phyloP scores from a whole-genome alignment of 352 stramenopile species.

The Pythium coloratum region DNA sequence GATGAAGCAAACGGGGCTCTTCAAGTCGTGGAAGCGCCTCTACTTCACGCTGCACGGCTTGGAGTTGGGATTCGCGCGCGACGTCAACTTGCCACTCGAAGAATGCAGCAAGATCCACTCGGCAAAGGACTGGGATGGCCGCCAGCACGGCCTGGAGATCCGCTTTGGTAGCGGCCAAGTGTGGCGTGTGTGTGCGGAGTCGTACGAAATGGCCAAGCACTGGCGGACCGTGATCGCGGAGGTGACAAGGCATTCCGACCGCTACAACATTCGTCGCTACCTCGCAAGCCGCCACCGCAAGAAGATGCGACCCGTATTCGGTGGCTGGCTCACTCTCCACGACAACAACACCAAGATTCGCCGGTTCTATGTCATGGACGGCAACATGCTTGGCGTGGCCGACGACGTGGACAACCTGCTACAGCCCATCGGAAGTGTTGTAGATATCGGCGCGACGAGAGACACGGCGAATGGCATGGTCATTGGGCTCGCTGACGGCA shows the following conservation, averaged over 20 bases:
- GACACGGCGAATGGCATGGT: slow-evolving; percentile 72
- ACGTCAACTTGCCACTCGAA: slow-evolving; percentile 65
- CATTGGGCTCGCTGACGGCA: slow-evolving; percentile 57
- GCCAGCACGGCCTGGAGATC: slow-evolving; percentile 70
- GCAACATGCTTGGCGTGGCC: slow-evolving; percentile 60
- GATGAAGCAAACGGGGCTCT: slow-evolving; percentile 70
- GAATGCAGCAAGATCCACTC: slow-evolving; percentile 59
- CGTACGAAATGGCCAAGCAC: slow-evolving; percentile 74
- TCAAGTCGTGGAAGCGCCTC: slow-evolving; percentile 81
- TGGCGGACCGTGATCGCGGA: slow-evolving; percentile 69
- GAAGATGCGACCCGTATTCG: slow-evolving; percentile 65
- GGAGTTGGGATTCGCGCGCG: slow-evolving; percentile 70
- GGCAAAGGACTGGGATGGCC: slow-evolving; percentile 69
- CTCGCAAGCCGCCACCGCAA: slow-evolving; percentile 64
- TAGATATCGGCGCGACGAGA: slow-evolving; percentile 60
- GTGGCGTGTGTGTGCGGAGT: slow-evolving; percentile 74
- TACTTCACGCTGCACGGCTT: slow-evolving; percentile 81
- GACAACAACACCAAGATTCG: slow-evolving; percentile 45
- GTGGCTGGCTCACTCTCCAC: slow-evolving; percentile 75
- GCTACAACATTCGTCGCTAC: slow-evolving; percentile 72
- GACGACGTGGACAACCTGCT: slow-evolving; percentile 83
- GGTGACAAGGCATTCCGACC: slow-evolving; percentile 45
- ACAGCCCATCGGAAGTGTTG: slow-evolving; percentile 58
- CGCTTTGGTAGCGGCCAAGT: slow-evolving; percentile 59
- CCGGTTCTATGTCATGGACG: slow-evolving; percentile 81